Evolutionary conservation across 2,329 filamentous ascomycete species (phyloP).

Genomic region (Talaromyces sp.): DNA sequence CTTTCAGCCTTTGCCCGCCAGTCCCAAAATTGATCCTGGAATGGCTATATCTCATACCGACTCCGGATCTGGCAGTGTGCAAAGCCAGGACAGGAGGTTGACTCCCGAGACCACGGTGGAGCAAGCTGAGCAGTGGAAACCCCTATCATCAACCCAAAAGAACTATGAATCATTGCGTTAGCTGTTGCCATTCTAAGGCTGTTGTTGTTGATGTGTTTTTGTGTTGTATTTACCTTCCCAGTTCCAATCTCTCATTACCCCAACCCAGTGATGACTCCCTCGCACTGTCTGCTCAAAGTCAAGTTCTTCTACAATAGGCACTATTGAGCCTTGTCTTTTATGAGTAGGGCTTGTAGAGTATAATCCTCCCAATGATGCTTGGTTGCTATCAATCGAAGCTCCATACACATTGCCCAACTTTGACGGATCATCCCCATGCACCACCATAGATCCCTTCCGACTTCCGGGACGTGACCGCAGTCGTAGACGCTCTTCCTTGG

Average conservation of each 20-base stretch:
- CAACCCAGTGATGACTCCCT: slow-evolving; percentile 65
- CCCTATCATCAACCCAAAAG: slow-evolving; percentile 31
- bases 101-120: background rate
- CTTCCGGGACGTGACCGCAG: slow-evolving; percentile 30
- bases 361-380: background rate
- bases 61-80: slow-evolving; percentile 1
- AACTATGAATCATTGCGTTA: slow-evolving; percentile 27
- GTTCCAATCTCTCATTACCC: slow-evolving; percentile 69
- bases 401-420: slow-evolving; percentile 6
- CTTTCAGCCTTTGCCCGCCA: slow-evolving; percentile 1
- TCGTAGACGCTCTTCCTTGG: slow-evolving; percentile 42
- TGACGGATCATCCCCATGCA: slow-evolving; percentile 15
- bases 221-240: slow-evolving; percentile 62
- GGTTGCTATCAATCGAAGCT: slow-evolving; percentile 1
- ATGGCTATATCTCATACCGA: background rate
- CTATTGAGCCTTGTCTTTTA: slow-evolving; percentile 29
- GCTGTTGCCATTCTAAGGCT: background rate
- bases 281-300: slow-evolving; percentile 63
- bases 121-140: background rate
- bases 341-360: slow-evolving; percentile 14
- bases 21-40: background rate
- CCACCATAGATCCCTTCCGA: slow-evolving; percentile 22
- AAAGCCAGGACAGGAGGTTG: background rate
- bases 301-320: slow-evolving; percentile 42
- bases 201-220: background rate